A percentile compares a stretch with the other conserved stretches of the same genome.
These are phyloP conservation scores for Zea luxurians DNA, from an alignment of 176 grass and related monocot genomes.

Conservation along the genomic window DNA sequence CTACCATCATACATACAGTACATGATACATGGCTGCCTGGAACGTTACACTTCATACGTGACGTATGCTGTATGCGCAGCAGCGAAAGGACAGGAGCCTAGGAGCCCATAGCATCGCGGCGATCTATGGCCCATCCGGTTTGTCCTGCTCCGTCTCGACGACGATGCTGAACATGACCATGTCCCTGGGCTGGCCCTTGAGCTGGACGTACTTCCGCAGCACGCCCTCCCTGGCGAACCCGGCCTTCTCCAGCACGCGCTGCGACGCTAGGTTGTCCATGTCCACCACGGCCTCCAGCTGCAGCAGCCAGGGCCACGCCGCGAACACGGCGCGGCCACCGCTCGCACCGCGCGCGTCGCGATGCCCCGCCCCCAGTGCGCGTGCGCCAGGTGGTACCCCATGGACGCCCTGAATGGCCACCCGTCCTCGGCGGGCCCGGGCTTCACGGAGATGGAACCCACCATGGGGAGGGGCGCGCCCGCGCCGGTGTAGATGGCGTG, in stretches of 20 bases:
- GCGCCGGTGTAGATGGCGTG: conserved; percentile 52
- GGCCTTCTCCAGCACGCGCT: conserved; percentile 43
- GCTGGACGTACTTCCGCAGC: conserved; percentile 50
- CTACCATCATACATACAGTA: no score
- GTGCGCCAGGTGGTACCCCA: conserved; percentile 64
- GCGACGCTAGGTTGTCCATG: conserved; percentile 57
- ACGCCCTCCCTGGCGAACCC: conserved; percentile 60
- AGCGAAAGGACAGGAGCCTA: no score
- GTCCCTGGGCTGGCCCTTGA: conserved; percentile 36
- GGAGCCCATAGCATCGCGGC: no score
- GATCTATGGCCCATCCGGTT: no score
- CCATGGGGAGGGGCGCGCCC: conserved; percentile 7
- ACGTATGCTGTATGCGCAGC: neutral
- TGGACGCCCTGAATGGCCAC: conserved; percentile 37
- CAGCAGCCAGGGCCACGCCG: conserved; percentile 27
- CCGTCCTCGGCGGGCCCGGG: neutral
- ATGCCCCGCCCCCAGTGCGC: conserved; percentile 64
- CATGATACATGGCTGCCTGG: no score
- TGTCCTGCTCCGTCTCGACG: neutral
- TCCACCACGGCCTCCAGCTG: conserved; percentile 37
- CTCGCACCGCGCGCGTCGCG: conserved; percentile 39
- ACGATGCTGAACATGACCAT: conserved; percentile 70
- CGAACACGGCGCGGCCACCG: conserved; percentile 34
- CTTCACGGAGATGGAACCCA: conserved; percentile 65
- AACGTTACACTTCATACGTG: neutral